These are phyloP conservation scores for Yarrowia sp. DNA, from an alignment of 805 yeast genomes.

Conservation along the genomic window DNA sequence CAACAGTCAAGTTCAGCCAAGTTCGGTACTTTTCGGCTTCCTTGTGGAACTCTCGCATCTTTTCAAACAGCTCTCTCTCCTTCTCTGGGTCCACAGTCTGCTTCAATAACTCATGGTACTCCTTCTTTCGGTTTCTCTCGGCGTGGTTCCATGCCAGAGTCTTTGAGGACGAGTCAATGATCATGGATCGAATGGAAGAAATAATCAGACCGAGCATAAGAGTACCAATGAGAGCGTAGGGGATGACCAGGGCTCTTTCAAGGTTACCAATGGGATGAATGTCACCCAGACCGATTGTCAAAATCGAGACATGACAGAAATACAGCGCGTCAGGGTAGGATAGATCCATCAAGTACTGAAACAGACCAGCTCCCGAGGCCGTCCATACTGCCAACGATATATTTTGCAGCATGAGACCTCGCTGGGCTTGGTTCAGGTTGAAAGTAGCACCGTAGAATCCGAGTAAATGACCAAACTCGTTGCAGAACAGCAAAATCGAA, in stretches of 20 bases:
- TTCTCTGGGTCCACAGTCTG: slow-evolving; percentile 16
- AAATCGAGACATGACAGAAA: slow-evolving; percentile 71
- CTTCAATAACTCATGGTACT: slow-evolving; percentile 45
- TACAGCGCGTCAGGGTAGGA: slow-evolving; percentile 73
- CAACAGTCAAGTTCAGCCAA: slow-evolving; percentile 47
- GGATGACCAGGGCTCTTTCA: slow-evolving; percentile 63
- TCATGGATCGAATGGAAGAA: slow-evolving; percentile 70
- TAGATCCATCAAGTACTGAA: slow-evolving; percentile 55
- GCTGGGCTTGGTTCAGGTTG: slow-evolving; percentile 70
- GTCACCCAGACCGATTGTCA: slow-evolving; percentile 86
- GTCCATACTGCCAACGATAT: slow-evolving; percentile 72
- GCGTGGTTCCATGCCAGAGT: slow-evolving; percentile 70
- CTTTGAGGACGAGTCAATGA: slow-evolving; percentile 65
- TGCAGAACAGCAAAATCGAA: slow-evolving; percentile 59
- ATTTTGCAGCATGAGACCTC: slow-evolving; percentile 75
- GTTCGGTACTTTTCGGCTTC: slow-evolving; percentile 47
- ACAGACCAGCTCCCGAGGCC: slow-evolving; percentile 70
- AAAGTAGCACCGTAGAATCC: slow-evolving; percentile 73
- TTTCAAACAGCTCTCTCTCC: slow-evolving; percentile 59
- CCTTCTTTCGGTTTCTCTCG: slow-evolving; percentile 57
- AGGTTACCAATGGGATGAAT: slow-evolving; percentile 61
- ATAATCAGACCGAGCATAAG: slow-evolving; percentile 76
- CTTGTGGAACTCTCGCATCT: slow-evolving; percentile 61
- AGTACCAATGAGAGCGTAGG: slow-evolving; percentile 74
- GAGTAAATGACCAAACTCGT: slow-evolving; percentile 65